A percentile compares a stretch with the other conserved stretches of the same genome.
These are phyloP conservation scores for Nitzschia putrida DNA, from an alignment of 108 stramenopile genomes.

Conservation along the genomic window DNA sequence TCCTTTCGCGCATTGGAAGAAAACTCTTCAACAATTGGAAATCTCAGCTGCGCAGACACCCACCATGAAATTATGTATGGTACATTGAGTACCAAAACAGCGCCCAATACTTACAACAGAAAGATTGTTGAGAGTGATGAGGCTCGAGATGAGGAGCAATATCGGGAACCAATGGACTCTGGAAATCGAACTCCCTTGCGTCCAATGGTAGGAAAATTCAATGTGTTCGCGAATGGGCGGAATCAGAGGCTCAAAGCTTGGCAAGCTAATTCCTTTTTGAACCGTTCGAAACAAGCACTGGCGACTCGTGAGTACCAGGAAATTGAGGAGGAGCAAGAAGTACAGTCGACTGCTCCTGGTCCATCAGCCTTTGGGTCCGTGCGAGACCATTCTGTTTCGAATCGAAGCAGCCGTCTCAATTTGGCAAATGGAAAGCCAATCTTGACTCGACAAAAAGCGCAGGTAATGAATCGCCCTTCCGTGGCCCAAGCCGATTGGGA, in stretches of 20 bases:
- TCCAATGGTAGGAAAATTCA: neutral
- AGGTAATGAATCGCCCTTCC: conserved; percentile 27
- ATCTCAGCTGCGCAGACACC: neutral
- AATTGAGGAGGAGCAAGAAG: conserved; percentile 9
- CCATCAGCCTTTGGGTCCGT: neutral
- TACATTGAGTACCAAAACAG: too few relatives aligned
- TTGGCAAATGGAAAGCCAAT: conserved; percentile 21
- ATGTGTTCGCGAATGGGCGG: neutral
- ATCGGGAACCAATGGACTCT: neutral
- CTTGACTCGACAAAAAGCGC: conserved; percentile 25
- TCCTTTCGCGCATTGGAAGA: conserved; percentile 28
- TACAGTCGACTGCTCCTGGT: neutral
- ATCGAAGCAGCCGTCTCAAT: conserved; percentile 23
- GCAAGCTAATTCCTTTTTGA: conserved; percentile 10
- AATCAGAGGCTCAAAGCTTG: conserved; percentile 16
- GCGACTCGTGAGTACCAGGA: conserved; percentile 26
- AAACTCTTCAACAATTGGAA: conserved; percentile 22
- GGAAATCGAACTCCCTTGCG: neutral
- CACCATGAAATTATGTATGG: too few relatives aligned
- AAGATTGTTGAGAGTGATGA: too few relatives aligned
- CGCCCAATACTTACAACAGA: too few relatives aligned
- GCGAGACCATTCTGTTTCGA: neutral
- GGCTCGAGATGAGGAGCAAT: too few relatives aligned
- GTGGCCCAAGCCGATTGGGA: conserved; percentile 16
- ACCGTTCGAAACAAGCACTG: neutral